A percentile compares a stretch with the other conserved stretches of the same genome.
Evolutionary conservation across 805 yeast species (phyloP).

Genomic region (Cyberlindnera mississippiensis): DNA sequence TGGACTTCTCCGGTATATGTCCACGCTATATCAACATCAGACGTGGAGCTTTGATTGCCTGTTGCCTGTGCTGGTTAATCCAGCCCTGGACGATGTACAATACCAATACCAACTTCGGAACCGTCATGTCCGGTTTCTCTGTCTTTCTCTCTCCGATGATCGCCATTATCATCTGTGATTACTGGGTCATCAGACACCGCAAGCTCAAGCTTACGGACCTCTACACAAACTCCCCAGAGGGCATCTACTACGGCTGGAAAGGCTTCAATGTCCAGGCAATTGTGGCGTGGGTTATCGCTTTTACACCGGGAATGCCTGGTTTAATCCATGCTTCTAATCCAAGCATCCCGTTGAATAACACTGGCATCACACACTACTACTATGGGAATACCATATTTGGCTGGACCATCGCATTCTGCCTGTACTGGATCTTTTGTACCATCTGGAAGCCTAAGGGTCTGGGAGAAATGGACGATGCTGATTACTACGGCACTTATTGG

Average conservation of each 20-base stretch:
- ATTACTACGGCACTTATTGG: constrained; percentile 12
- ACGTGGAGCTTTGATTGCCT: constrained; percentile 32
- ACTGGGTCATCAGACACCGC: constrained; percentile 33
- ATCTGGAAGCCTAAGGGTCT: constrained; percentile 10
- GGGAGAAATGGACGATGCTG: constrained; percentile 14
- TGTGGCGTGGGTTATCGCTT: constrained; percentile 36
- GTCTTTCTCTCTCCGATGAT: constrained; percentile 34
- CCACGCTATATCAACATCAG: constrained; percentile 29
- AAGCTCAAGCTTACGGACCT: constrained; percentile 32
- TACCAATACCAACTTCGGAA: constrained; percentile 29
- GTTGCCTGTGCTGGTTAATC: constrained; percentile 30
- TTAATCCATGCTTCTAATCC: constrained; percentile 33
- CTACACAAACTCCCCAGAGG: constrained; percentile 28
- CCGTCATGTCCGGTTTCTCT: constrained; percentile 34
- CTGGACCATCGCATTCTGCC: constrained; percentile 35
- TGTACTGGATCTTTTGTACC: constrained; percentile 29
- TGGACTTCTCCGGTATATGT: constrained; percentile 24
- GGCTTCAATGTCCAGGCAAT: constrained; percentile 44
- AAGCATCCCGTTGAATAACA: constrained; percentile 16
- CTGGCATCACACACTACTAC: constrained; percentile 40
- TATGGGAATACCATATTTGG: constrained; percentile 42
- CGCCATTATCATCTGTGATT: constrained; percentile 37
- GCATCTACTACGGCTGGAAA: constrained; percentile 32
- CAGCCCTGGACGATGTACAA: constrained; percentile 37
- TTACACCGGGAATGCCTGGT: constrained; percentile 50